phyloP scores from a whole-genome alignment of 2,329 filamentous ascomycete species.

The Botryotinia calthae region DNA sequence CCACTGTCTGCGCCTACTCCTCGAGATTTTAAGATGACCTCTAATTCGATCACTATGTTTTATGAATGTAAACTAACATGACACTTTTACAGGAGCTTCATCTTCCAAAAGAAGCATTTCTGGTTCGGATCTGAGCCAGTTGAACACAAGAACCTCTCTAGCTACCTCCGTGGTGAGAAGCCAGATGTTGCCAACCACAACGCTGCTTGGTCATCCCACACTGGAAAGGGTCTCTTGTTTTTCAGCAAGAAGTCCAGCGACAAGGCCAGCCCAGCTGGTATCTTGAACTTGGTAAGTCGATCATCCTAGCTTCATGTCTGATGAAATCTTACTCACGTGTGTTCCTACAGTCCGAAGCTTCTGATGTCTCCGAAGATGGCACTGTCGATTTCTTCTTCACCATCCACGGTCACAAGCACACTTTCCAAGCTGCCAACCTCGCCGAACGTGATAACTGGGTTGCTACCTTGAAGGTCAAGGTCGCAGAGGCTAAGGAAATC shows the following conservation, averaged over 20 bases:
- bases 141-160: constrained; percentile 68
- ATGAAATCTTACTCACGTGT: constrained; percentile 35
- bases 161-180: constrained; percentile 89
- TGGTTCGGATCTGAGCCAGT: constrained; percentile 75
- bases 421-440: constrained; percentile 75
- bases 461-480: constrained; percentile 75
- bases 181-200: constrained; percentile 72
- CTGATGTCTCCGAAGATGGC: constrained; percentile 71
- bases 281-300: constrained; percentile 76
- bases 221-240: constrained; percentile 92
- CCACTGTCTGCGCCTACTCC: background rate
- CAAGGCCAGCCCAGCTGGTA: constrained; percentile 75
- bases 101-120: constrained; percentile 89
- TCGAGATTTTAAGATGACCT: background rate
- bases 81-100: constrained; percentile 65
- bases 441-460: constrained; percentile 93
- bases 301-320: background rate
- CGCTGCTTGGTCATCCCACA: constrained; percentile 86
- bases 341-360: constrained; percentile 50
- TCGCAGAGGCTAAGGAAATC: constrained; percentile 79
- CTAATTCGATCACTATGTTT: background rate
- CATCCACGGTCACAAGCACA: constrained; percentile 84
- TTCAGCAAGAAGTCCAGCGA: constrained; percentile 73
- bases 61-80: constrained; percentile 5
- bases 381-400: constrained; percentile 82